Evolutionary conservation across 441 rosid species (phyloP).

Genomic region (Eutrema salsugineum): DNA sequence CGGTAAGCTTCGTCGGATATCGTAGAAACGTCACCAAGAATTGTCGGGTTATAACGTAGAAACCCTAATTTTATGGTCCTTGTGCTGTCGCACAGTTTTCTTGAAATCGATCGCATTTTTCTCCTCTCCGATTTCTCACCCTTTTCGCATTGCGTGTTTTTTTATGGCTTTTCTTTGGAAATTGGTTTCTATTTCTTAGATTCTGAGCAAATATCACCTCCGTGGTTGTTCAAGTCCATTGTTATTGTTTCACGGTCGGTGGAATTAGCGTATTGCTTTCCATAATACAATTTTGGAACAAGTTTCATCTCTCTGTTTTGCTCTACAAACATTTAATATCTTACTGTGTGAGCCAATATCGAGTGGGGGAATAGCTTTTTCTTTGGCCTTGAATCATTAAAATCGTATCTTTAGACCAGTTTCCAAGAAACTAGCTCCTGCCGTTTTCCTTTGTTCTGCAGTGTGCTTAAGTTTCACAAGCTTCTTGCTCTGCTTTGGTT

Average conservation of each 20-base stretch:
- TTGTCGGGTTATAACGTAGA: too few relatives aligned
- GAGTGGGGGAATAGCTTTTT: neutral
- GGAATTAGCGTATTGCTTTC: neutral
- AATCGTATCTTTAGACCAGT: neutral
- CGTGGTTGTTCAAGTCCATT: neutral
- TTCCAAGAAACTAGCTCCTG: neutral
- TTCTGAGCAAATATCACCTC: neutral
- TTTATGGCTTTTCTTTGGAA: neutral
- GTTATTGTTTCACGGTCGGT: neutral
- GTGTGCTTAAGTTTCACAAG: neutral
- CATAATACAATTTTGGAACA: neutral
- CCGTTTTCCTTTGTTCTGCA: too few relatives aligned
- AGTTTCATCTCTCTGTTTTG: neutral
- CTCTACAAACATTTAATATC: neutral
- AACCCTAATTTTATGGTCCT: too few relatives aligned
- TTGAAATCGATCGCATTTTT: too few relatives aligned
- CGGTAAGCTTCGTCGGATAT: too few relatives aligned
- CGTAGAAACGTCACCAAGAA: too few relatives aligned
- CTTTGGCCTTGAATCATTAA: neutral
- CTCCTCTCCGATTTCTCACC: neutral
- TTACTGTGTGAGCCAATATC: neutral
- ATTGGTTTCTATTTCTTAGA: neutral
- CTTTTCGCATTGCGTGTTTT: neutral
- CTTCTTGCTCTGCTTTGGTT: neutral
- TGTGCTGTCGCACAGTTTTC: too few relatives aligned